phyloP scores from a whole-genome alignment of 441 rosid species.

The Populus hybrid region DNA sequence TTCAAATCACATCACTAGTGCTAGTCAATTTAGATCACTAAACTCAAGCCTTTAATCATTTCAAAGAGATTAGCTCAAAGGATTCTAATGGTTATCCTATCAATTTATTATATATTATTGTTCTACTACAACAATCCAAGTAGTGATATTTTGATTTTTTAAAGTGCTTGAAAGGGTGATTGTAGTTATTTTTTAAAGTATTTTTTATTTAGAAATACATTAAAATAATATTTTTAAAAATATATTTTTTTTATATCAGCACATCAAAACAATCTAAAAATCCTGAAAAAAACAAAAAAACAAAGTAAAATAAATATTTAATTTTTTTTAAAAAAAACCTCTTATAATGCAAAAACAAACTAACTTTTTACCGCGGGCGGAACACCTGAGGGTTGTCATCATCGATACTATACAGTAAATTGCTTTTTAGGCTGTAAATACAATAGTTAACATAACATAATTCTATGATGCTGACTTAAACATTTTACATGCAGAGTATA shows the following conservation, averaged over 20 bases:
- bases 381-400: neutral
- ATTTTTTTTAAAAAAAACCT: no score
- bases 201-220: no score
- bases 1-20: slow-evolving; percentile 33
- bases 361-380: neutral
- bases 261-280: no score
- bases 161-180: accelerated
- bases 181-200: accelerated
- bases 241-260: no score
- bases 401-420: neutral
- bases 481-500: neutral
- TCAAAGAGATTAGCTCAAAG: slow-evolving; percentile 19
- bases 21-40: slow-evolving; percentile 35
- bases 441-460: neutral
- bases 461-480: slow-evolving; percentile 10
- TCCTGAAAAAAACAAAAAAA: no score
- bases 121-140: slow-evolving; percentile 1
- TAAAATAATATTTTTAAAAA: no score
- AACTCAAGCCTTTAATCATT: slow-evolving; percentile 20
- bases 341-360: no score
- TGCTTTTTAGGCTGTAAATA: neutral
- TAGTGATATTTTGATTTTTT: neutral
- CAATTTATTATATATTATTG: slow-evolving; percentile 12
- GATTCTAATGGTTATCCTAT: slow-evolving; percentile 13
- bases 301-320: no score